Conservation (phyloP, 1,139 yeast species). For the Entelexis sorbosivorans region DNA sequence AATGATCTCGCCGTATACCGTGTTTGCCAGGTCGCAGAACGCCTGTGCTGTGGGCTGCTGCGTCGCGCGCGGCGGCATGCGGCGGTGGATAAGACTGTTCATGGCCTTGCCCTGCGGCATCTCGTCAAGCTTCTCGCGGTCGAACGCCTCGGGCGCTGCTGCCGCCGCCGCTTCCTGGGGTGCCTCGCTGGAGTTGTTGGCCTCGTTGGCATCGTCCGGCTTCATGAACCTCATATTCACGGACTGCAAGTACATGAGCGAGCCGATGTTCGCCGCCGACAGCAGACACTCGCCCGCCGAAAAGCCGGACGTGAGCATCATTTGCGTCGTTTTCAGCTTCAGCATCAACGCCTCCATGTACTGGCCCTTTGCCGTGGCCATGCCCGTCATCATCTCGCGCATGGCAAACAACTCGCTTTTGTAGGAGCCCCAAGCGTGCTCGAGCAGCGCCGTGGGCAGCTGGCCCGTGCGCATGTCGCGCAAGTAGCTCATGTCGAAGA, state of each 20-base stretch:
- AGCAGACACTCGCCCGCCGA: slow-evolving; percentile 54
- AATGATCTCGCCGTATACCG: slow-evolving; percentile 33
- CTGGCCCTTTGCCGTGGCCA: slow-evolving; percentile 58
- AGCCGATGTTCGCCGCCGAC: slow-evolving; percentile 59
- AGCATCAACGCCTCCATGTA: slow-evolving; percentile 50
- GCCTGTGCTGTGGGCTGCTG: slow-evolving; percentile 13
- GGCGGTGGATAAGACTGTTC: background rate
- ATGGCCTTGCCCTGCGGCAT: background rate
- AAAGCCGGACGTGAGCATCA: slow-evolving; percentile 64
- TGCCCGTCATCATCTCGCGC: slow-evolving; percentile 57
- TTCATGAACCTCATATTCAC: slow-evolving; percentile 14
- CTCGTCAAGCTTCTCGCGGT: slow-evolving; percentile 1
- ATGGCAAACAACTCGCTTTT: slow-evolving; percentile 66
- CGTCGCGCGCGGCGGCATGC: background rate
- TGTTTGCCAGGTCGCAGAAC: slow-evolving; percentile 15
- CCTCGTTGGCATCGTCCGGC: background rate
- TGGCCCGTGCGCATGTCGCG: slow-evolving; percentile 12
- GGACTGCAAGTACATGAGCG: slow-evolving; percentile 54
- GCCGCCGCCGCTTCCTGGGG: background rate
- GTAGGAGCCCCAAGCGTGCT: slow-evolving; percentile 50
- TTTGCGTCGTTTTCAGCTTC: slow-evolving; percentile 55
- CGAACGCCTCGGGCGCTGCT: background rate
- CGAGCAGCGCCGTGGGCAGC: slow-evolving; percentile 16
- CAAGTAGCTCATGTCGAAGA: slow-evolving; percentile 17
- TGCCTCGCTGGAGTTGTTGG: background rate